Base-by-base conservation (phyloP, 371 early-diverging fungal species). In the Rhizopus microsporus region DNA sequence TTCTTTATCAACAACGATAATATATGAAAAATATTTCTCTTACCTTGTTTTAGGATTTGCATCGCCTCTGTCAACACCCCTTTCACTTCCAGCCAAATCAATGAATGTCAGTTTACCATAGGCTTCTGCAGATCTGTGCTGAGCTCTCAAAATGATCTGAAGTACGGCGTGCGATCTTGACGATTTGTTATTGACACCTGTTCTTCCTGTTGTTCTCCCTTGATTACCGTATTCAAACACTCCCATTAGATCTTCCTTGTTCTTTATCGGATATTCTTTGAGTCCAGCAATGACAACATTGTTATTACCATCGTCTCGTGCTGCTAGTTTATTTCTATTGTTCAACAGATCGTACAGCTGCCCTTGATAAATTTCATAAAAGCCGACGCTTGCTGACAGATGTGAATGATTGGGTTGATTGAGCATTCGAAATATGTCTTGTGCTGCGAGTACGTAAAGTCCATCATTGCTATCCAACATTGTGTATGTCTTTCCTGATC, bases 341-440 rank as follows among this genome's bases (percentile, higher is more conserved):
- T 95, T 94, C 37, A 99, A 79, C 44, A 99, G 69, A 67, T 99
- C 99, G 62, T 90, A 95, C n/a, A 99, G 76, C 39, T 95, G 92
- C 9, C 93, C 92, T 75, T 96, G 95, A 69, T 99, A 99, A 51
- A 99, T 96, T 70, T 99, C 99, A 63, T 93, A 97, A 62, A 97
- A 99, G 32, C 90, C 88, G 45, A 96, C 92, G 48, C 78, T 89
- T 4, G 92, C 93, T 9, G 82, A 62, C n/a, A 95, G 67, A 60
- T 94, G 88, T 1, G 70, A 50, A 72, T 92, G 81, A 37, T 88
- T 84, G 10, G 86, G 85, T 7, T 77, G 80, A 33, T 83, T 84
- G 1, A 95, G 81, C 56, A 82, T 64, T 5, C 80, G 72, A 68
- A 99, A 96, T 35, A 98, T 93, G 63, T 96, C 97, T 13, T 88